Percentiles rank a stretch among this genome's conserved stretches.
Evolutionary conservation across 2,329 filamentous ascomycete genomes (phyloP).

Genomic region (Tolypocladium tropicale): DNA sequence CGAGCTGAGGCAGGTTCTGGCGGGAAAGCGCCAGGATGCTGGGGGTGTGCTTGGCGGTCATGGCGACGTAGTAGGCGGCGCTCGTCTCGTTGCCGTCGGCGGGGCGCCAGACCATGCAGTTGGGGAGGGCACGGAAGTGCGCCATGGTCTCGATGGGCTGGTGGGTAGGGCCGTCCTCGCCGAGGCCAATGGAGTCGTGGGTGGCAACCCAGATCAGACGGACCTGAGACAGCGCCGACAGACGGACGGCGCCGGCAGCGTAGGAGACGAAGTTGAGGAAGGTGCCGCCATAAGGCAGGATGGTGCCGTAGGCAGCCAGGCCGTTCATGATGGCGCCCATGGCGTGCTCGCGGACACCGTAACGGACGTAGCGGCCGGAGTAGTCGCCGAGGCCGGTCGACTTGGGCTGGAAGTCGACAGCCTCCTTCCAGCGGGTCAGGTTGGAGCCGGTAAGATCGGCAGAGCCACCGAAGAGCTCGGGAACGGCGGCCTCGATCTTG

Average conservation of each 20-base stretch:
- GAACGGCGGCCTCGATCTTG: constrained; percentile 73
- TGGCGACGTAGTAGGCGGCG: constrained; percentile 90
- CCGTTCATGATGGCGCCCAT: constrained; percentile 95
- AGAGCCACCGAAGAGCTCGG: constrained; percentile 90
- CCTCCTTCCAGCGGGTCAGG: constrained; percentile 96
- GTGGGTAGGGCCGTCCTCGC: constrained; percentile 96
- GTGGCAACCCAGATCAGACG: constrained; percentile 93
- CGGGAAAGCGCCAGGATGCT: constrained; percentile 90
- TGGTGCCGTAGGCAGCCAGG: constrained; percentile 86
- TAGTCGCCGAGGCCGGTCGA: constrained; percentile 79
- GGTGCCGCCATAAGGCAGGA: constrained; percentile 89
- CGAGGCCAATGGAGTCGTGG: constrained; percentile 97
- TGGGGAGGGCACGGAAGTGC: constrained; percentile 96
- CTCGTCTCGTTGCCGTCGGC: constrained; percentile 98
- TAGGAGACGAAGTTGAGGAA: constrained; percentile 99
- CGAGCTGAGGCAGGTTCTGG: constrained; percentile 96
- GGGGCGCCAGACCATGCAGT: constrained; percentile 99
- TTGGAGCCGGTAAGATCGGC: constrained; percentile 98
- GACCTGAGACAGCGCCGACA: constrained; percentile 83
- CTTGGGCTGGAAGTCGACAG: constrained; percentile 94
- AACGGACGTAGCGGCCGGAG: constrained; percentile 83
- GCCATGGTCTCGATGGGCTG: constrained; percentile 98
- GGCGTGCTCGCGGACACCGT: constrained; percentile 83
- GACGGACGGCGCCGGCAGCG: constrained; percentile 86
- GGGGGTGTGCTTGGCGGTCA: constrained; percentile 83